Percentiles rank a stretch among this genome's conserved stretches.
These are phyloP conservation scores for Misopates orontium DNA, from an alignment of 257 asterid genomes.

Conservation along the genomic window DNA sequence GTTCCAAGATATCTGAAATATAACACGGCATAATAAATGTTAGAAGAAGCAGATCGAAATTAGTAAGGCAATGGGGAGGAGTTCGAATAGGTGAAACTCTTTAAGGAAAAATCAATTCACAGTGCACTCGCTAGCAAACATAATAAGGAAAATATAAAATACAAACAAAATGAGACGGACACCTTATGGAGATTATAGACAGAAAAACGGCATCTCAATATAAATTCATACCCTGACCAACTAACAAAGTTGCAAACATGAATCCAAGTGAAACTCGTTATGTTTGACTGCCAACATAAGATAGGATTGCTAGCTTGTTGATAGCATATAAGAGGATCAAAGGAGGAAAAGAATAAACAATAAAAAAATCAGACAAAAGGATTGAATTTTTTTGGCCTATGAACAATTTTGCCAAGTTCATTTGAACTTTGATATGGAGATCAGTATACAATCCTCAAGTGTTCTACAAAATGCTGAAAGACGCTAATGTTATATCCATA, in stretches of 20 bases:
- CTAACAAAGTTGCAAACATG: background rate
- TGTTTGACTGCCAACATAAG: background rate
- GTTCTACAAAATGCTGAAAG: too few species aligned
- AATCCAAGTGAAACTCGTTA: background rate
- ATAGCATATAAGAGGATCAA: background rate
- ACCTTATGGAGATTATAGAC: constrained; percentile 1
- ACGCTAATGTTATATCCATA: too few species aligned
- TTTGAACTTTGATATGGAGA: too few species aligned
- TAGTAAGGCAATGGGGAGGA: background rate
- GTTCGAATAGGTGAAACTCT: background rate
- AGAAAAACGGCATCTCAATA: constrained; percentile 7
- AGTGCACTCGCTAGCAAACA: background rate
- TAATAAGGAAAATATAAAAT: constrained; percentile 1
- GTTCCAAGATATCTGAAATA: constrained; percentile 86
- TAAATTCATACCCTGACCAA: background rate
- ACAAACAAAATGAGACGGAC: constrained; percentile 9
- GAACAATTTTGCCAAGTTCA: too few species aligned
- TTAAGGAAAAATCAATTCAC: too few species aligned
- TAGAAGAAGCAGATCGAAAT: background rate
- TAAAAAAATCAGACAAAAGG: background rate
- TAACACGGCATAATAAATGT: constrained; percentile 17
- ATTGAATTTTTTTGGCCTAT: too few species aligned
- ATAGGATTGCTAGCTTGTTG: background rate
- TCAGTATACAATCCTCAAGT: too few species aligned
- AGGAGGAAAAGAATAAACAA: background rate